Evolutionary conservation across 148 eudicot species (phyloP), one percentile per base, ranked within the genome.

Genomic region (Vaccinium corymbosum): DNA sequence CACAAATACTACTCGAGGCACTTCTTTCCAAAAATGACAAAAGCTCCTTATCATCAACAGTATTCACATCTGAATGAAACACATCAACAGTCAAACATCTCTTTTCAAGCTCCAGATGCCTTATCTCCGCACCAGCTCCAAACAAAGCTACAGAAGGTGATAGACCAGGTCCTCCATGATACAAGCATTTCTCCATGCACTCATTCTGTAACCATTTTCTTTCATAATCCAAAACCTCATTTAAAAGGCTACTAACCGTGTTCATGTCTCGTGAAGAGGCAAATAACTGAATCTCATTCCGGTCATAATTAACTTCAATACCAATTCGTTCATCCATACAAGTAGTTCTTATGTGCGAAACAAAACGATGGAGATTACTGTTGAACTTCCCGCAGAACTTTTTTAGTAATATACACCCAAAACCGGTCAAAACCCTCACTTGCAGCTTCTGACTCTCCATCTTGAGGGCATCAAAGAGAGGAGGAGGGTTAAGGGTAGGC

Each of bases 111-210:
- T 97, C 99, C 87, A 97, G 84, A 91, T 97, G 97, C 81, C 91
- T 94, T 80, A 94, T 94, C 88, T 92, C 95, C 49, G 92, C 99
- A 75, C 99, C 99, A 81, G 95, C 90, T 62, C 99, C 99, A 82
- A 97, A 92, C 59, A 97, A 86, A 59, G 96, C 99, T 72, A 93
- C 89, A 85, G 98, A 91, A 55, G 98, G 91, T 20, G 86, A 79
- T 51, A 86, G 83, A 61, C 91, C 87, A 86, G 92, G 90, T 51
- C 94, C 95, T 53, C 97, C 97, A 84, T 82, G 87, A 84, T 91
- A 93, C 84, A 97, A 83, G 83, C 90, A 93, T 82, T 89, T 92
- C 87, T 94, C 98, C 80, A 90, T 46, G 86, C 98, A 97, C 80
- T 97, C 99, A 87, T 94, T 92, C 83, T 85, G 87, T 85, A 97